Percentiles rank a stretch among this genome's conserved stretches.
Evolutionary conservation across 2,329 filamentous ascomycete genomes (phyloP).

Genomic region (Ceratocystiopsis minuta): DNA sequence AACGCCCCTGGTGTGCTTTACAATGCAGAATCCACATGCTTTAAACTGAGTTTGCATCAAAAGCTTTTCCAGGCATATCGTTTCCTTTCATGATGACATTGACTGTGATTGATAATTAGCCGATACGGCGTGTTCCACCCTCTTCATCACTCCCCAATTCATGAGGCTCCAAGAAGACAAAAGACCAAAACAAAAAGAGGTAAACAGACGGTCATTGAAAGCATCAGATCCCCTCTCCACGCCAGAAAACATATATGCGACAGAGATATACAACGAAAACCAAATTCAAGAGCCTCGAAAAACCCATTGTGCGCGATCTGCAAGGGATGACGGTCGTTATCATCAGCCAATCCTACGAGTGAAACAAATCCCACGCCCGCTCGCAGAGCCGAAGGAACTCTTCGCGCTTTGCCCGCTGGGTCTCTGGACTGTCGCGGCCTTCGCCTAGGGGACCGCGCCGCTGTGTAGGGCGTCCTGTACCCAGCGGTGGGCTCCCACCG

Average conservation of each 20-base stretch:
- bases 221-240: not conserved
- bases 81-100: too few species aligned
- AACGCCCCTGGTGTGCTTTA: too few species aligned
- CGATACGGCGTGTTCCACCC: conserved; percentile 3
- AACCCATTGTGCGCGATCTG: too few species aligned
- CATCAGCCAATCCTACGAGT: conserved; percentile 39
- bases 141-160: not conserved
- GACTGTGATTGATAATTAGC: too few species aligned
- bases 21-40: too few species aligned
- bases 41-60: too few species aligned
- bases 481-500: conserved; percentile 68
- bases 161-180: not conserved
- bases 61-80: too few species aligned
- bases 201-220: not conserved
- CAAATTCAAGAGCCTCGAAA: not conserved
- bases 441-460: conserved; percentile 59
- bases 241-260: conserved; percentile 1
- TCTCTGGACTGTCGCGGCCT: conserved; percentile 68
- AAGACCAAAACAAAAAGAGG: not conserved
- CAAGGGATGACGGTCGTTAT: too few species aligned
- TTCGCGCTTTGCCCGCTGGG: conserved; percentile 71
- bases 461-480: conserved; percentile 46
- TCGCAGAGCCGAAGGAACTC: conserved; percentile 78
- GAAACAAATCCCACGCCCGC: conserved; percentile 90
- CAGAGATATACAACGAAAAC: not conserved